Percentiles rank a stretch among this genome's conserved stretches.
Conservation (phyloP, 495 filamentous ascomycete species). For the Penicillium riverlandense region DNA sequence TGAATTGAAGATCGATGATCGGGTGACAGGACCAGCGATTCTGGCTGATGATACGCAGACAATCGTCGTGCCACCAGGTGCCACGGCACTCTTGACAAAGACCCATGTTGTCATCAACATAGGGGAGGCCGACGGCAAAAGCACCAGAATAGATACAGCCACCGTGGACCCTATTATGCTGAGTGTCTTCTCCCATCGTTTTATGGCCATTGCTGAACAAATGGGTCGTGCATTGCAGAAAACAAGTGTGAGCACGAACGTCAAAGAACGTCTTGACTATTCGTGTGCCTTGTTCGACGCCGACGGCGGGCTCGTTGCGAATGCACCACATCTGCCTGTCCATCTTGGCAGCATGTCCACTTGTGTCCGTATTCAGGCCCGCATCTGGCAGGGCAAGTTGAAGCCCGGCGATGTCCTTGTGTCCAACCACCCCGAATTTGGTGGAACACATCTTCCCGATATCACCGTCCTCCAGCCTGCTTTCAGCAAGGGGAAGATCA, state of each 20-base stretch:
- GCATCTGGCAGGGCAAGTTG: conserved; percentile 77
- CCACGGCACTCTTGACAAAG: conserved; percentile 35
- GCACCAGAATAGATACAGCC: conserved; percentile 26
- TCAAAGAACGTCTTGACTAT: conserved; percentile 39
- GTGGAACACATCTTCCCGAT: conserved; percentile 81
- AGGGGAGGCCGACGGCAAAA: conserved; percentile 30
- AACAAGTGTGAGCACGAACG: conserved; percentile 32
- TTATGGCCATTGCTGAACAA: conserved; percentile 39
- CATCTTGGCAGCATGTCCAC: conserved; percentile 82
- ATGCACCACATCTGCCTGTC: conserved; percentile 89
- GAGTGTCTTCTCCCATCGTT: conserved; percentile 48
- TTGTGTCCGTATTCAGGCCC: conserved; percentile 54
- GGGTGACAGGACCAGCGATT: conserved; percentile 76
- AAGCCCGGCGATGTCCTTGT: conserved; percentile 89
- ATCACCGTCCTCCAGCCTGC: conserved; percentile 85
- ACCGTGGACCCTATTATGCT: conserved; percentile 69
- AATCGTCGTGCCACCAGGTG: conserved; percentile 77
- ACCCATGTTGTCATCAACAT: conserved; percentile 26
- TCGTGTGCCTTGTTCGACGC: conserved; percentile 35
- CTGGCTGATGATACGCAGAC: conserved; percentile 90
- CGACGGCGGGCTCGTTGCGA: conserved; percentile 34
- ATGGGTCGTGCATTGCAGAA: conserved; percentile 38
- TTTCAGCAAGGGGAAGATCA: conserved; percentile 60
- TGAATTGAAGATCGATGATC: conserved; percentile 62
- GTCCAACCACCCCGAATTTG: conserved; percentile 89